A percentile compares a stretch with the other conserved stretches of the same genome.
These are phyloP conservation scores for Ogataea angusta DNA, from an alignment of 805 yeast species.

Conservation along the genomic window DNA sequence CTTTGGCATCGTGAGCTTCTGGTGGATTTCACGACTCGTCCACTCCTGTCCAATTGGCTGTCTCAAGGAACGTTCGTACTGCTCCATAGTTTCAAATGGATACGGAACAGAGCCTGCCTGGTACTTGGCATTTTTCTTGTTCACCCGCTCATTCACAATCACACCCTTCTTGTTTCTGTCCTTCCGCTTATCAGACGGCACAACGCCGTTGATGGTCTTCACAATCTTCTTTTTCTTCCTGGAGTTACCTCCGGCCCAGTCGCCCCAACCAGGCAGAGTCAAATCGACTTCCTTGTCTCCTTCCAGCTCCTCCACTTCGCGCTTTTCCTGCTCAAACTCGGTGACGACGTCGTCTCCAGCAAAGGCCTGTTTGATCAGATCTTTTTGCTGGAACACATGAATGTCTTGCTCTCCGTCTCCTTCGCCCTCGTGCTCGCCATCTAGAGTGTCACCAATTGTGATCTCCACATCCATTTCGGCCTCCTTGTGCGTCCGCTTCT, in stretches of 20 bases:
- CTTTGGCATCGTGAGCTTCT: constrained; percentile 83
- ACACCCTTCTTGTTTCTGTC: constrained; percentile 78
- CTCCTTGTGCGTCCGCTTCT: constrained; percentile 34
- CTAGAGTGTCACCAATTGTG: constrained; percentile 53
- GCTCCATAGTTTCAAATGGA: constrained; percentile 91
- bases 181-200: constrained; percentile 63
- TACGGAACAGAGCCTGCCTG: constrained; percentile 89
- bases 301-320: constrained; percentile 62
- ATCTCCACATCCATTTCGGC: constrained; percentile 38
- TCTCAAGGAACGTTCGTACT: constrained; percentile 88
- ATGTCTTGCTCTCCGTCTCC: constrained; percentile 42
- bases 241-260: constrained; percentile 79
- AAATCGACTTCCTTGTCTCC: constrained; percentile 84
- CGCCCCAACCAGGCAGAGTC: constrained; percentile 97
- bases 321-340: constrained; percentile 71
- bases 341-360: constrained; percentile 92
- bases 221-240: constrained; percentile 53
- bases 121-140: constrained; percentile 81
- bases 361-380: constrained; percentile 85
- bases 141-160: constrained; percentile 81
- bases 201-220: constrained; percentile 75
- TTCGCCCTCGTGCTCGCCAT: constrained; percentile 40
- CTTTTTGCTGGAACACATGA: constrained; percentile 71
- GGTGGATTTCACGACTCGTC: constrained; percentile 86
- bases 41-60: constrained; percentile 98